A percentile compares a stretch with the other conserved stretches of the same genome.
Conservation (phyloP, 192 early-diverging fungal genomes). For the Coemansia asiatica region DNA sequence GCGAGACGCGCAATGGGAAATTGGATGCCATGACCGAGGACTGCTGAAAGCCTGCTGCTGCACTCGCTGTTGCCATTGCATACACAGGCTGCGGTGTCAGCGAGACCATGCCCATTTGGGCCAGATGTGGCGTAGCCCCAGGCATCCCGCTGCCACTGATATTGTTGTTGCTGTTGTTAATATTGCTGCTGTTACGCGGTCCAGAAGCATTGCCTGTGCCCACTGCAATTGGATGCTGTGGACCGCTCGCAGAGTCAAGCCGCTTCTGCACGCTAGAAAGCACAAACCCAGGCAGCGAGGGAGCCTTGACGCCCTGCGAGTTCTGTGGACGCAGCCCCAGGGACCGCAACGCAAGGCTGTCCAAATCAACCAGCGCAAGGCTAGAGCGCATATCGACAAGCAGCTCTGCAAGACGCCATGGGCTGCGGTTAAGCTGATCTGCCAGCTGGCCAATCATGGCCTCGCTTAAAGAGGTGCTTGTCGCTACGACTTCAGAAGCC, state of each 20-base stretch:
- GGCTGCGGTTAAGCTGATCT: constrained; percentile 43
- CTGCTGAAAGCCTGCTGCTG: constrained; percentile 8
- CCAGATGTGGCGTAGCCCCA: constrained; percentile 2
- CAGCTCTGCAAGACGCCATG: constrained; percentile 42
- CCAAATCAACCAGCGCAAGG: constrained; percentile 48
- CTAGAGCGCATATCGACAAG: constrained; percentile 49
- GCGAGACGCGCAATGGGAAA: constrained; percentile 45
- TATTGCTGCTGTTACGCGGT: background rate
- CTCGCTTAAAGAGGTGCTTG: constrained; percentile 35
- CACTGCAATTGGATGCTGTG: background rate
- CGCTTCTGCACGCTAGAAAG: constrained; percentile 14
- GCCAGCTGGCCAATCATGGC: constrained; percentile 38
- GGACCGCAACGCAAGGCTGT: constrained; percentile 41
- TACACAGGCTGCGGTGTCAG: background rate
- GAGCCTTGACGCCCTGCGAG: background rate
- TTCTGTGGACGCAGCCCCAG: constrained; percentile 47
- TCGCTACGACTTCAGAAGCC: constrained; percentile 31
- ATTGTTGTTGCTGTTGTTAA: no score
- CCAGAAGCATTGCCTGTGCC: background rate
- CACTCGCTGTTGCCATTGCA: constrained; percentile 5
- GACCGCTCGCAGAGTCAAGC: background rate
- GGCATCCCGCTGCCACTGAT: background rate
- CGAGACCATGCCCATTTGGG: background rate
- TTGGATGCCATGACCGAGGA: constrained; percentile 20
- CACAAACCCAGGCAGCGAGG: constrained; percentile 36